phyloP scores from a whole-genome alignment of 2,329 filamentous ascomycete species.

The Aspergillus melleus region DNA sequence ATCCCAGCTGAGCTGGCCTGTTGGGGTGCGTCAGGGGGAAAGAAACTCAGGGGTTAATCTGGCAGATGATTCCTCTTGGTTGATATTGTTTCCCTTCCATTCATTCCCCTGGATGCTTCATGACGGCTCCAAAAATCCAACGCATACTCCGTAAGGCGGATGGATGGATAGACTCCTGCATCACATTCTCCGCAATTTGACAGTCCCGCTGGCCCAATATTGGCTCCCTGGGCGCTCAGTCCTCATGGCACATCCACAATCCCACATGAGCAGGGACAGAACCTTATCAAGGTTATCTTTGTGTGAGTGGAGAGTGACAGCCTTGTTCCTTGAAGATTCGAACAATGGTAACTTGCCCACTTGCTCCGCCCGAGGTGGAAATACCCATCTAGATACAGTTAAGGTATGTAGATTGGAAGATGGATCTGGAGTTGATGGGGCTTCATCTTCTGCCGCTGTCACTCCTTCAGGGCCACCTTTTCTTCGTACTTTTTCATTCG shows the following conservation, averaged over 20 bases:
- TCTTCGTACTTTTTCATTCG: background rate
- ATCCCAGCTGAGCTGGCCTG: background rate
- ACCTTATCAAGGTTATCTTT: constrained; percentile 27
- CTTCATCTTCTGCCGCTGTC: background rate
- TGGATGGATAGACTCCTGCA: constrained; percentile 15
- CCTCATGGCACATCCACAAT: constrained; percentile 29
- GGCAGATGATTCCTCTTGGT: background rate
- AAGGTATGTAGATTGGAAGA: background rate
- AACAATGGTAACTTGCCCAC: constrained; percentile 22
- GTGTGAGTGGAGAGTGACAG: constrained; percentile 17
- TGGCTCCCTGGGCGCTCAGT: constrained; percentile 20
- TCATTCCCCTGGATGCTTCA: background rate
- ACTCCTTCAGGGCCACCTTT: background rate
- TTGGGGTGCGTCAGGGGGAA: constrained; percentile 1
- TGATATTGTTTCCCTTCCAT: too few species aligned
- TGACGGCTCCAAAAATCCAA: background rate
- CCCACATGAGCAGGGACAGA: constrained; percentile 22
- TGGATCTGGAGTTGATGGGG: background rate
- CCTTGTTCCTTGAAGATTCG: constrained; percentile 16
- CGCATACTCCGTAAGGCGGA: constrained; percentile 11
- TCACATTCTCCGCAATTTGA: constrained; percentile 24
- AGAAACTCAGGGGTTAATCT: background rate
- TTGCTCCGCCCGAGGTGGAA: constrained; percentile 18
- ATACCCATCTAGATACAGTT: constrained; percentile 1
- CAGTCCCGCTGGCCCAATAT: constrained; percentile 23